Conservation (phyloP, 345 rosid species). For the Euphorbia tirucalli region DNA sequence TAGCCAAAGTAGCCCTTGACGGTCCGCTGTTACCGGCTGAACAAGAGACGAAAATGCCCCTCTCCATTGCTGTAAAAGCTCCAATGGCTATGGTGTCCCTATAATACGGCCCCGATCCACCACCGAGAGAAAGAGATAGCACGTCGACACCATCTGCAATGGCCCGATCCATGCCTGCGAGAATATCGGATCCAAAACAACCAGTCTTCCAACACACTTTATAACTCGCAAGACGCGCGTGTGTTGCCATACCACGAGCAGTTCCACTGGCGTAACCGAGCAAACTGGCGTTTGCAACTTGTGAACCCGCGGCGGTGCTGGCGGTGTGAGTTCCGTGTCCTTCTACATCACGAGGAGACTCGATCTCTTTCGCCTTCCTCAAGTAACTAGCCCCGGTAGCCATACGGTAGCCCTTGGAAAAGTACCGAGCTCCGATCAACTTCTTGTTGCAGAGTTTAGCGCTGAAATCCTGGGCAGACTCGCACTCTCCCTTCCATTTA, state of each 20-base stretch:
- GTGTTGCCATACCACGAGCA: constrained; percentile 77
- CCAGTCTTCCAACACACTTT: constrained; percentile 78
- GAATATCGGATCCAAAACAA: constrained; percentile 76
- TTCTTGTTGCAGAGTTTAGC: constrained; percentile 68
- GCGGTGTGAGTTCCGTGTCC: constrained; percentile 94
- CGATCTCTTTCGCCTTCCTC: constrained; percentile 41
- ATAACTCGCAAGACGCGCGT: constrained; percentile 72
- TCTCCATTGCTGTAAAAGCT: constrained; percentile 69
- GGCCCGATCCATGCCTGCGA: constrained; percentile 81
- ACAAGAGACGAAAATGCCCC: constrained; percentile 74
- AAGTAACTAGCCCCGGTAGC: constrained; percentile 47
- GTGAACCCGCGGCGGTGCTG: constrained; percentile 72
- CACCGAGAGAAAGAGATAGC: constrained; percentile 84
- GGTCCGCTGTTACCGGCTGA: constrained; percentile 92
- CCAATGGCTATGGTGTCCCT: constrained; percentile 70
- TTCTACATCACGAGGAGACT: constrained; percentile 65
- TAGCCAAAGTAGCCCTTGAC: constrained; percentile 46
- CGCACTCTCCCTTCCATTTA: constrained; percentile 74
- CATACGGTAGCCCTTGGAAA: constrained; percentile 69
- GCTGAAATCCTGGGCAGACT: constrained; percentile 62
- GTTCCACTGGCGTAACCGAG: constrained; percentile 82
- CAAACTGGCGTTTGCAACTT: constrained; percentile 61
- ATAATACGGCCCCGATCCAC: constrained; percentile 60
- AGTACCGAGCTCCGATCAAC: constrained; percentile 73
- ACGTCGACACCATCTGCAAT: constrained; percentile 80